These are phyloP conservation scores for Lasiosphaeria ovina DNA, from an alignment of 495 filamentous ascomycete species.

Conservation along the genomic window DNA sequence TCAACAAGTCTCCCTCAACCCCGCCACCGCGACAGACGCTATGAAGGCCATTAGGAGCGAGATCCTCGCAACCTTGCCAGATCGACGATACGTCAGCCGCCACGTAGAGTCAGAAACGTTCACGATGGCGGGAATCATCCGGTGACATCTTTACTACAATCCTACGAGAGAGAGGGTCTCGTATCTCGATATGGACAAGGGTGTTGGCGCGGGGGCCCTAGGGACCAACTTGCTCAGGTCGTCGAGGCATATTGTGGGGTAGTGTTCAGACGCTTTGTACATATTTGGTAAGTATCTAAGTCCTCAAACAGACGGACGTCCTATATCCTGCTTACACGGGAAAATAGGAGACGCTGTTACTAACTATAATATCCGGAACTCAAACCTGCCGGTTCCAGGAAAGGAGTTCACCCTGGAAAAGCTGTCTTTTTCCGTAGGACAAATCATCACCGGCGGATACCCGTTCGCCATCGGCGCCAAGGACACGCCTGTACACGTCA, in stretches of 20 bases:
- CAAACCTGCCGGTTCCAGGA: slow-evolving; percentile 11
- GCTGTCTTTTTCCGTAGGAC: slow-evolving; percentile 21
- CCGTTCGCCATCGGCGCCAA: slow-evolving; percentile 20
- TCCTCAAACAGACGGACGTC: background rate
- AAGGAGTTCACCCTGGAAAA: slow-evolving; percentile 24
- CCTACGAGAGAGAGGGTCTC: no score
- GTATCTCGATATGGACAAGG: no score
- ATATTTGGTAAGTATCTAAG: background rate
- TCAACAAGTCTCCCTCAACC: no score
- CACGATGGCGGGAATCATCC: no score
- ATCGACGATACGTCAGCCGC: no score
- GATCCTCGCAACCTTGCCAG: no score
- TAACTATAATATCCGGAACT: background rate
- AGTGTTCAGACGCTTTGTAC: background rate
- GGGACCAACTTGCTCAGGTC: no score
- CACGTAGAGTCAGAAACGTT: no score
- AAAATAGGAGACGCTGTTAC: background rate
- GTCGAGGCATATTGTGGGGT: background rate
- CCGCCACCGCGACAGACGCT: no score
- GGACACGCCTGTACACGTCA: slow-evolving; percentile 25
- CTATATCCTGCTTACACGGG: background rate
- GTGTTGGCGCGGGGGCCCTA: no score
- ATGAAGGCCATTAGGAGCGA: no score
- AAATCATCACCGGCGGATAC: slow-evolving; percentile 21
- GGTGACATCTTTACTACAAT: no score